Percentiles rank a stretch among this genome's conserved stretches.
Conservation (phyloP, 805 yeast genomes). For the Metschnikowia drakensbergensis region DNA sequence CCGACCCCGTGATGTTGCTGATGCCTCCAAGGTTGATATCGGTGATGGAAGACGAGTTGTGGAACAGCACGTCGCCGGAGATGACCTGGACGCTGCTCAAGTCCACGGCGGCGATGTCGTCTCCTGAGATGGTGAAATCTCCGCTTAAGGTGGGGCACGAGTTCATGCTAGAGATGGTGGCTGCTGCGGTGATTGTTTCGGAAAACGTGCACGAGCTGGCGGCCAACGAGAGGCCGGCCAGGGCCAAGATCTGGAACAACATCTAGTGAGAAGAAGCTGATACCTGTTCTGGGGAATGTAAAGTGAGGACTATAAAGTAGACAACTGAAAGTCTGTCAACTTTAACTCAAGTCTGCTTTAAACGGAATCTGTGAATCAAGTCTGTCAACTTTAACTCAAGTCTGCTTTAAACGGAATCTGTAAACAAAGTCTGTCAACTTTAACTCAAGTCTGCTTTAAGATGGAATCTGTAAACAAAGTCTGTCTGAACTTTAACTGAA, state of each 20-base stretch:
- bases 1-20: conserved; percentile 33
- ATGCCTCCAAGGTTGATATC: conserved; percentile 29
- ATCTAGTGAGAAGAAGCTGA: not conserved
- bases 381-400: no score
- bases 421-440: no score
- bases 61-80: conserved; percentile 30
- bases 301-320: not conserved
- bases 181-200: conserved; percentile 38
- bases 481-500: no score
- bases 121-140: conserved; percentile 35
- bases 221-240: conserved; percentile 11
- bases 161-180: conserved; percentile 30
- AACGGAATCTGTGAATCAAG: no score
- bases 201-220: conserved; percentile 34
- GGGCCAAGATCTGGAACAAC: conserved; percentile 12
- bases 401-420: no score
- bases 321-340: not conserved
- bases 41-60: conserved; percentile 39
- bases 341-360: no score
- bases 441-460: no score
- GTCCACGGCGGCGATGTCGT: conserved; percentile 27
- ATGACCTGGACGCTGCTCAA: conserved; percentile 28
- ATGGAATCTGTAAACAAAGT: no score
- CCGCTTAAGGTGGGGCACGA: conserved; percentile 43
- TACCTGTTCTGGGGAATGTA: not conserved